A percentile compares a stretch with the other conserved stretches of the same genome.
Conservation (phyloP, 805 yeast species). For the Myxozyma vanderwaltii region DNA sequence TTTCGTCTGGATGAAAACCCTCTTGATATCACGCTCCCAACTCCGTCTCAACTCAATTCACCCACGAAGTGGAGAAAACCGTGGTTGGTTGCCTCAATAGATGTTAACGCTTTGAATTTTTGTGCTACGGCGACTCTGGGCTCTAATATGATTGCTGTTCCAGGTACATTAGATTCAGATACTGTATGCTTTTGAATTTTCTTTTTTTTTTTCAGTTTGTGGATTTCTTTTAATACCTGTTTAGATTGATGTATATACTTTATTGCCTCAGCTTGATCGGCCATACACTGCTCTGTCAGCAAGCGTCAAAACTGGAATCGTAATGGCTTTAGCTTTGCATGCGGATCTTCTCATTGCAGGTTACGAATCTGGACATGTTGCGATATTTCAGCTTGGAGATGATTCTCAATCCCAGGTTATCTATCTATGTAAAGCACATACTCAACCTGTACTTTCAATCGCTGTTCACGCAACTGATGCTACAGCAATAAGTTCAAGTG, state of each 20-base stretch:
- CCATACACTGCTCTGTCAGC: slow-evolving; percentile 38
- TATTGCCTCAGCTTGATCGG: slow-evolving; percentile 37
- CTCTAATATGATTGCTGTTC: slow-evolving; percentile 51
- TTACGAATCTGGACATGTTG: slow-evolving; percentile 71
- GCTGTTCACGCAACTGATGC: slow-evolving; percentile 29
- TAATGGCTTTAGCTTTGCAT: slow-evolving; percentile 59
- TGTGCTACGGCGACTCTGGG: slow-evolving; percentile 57
- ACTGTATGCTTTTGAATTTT: slow-evolving; percentile 42
- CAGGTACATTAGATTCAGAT: slow-evolving; percentile 66
- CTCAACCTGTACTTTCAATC: slow-evolving; percentile 39
- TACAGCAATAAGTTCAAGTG: slow-evolving; percentile 41
- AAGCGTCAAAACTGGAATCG: slow-evolving; percentile 45
- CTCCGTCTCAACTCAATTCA: slow-evolving; percentile 29
- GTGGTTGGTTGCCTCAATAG: slow-evolving; percentile 47
- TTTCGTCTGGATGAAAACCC: slow-evolving; percentile 42
- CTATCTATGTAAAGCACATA: slow-evolving; percentile 37
- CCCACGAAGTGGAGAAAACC: slow-evolving; percentile 38
- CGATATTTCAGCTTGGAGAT: slow-evolving; percentile 38
- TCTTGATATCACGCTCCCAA: slow-evolving; percentile 47
- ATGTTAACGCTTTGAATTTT: slow-evolving; percentile 74
- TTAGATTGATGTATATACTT: slow-evolving; percentile 54
- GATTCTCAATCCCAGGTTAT: slow-evolving; percentile 2
- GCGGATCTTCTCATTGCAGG: slow-evolving; percentile 50
- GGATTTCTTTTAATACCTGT: not conserved
- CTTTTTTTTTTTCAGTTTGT: not conserved